phyloP scores from a whole-genome alignment of 2,329 filamentous ascomycete species.

The Rutstroemia sydowiana region DNA sequence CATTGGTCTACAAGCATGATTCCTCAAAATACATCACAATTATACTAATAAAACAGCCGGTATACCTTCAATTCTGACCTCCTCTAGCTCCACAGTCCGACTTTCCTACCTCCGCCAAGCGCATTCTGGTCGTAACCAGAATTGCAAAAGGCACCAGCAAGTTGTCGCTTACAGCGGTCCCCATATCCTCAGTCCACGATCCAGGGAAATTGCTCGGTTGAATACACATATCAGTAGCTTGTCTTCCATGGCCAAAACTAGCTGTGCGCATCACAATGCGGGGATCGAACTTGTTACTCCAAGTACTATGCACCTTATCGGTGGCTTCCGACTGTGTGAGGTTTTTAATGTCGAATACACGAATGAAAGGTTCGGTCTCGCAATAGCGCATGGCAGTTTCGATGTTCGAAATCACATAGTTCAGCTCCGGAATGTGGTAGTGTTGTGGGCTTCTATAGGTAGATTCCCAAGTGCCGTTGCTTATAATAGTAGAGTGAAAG shows the following conservation, averaged over 20 bases:
- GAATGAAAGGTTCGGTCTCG: conserved; percentile 8
- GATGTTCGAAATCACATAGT: neutral
- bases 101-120: neutral
- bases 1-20: no score
- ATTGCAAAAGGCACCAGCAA: neutral
- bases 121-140: neutral
- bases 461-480: neutral
- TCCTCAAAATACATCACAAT: no score
- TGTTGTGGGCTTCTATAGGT: neutral
- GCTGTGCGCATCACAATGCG: conserved; percentile 6
- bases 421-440: neutral
- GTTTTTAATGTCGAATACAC: neutral
- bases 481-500: neutral
- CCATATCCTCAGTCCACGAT: neutral
- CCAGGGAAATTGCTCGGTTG: neutral
- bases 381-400: neutral
- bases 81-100: neutral
- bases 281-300: neutral
- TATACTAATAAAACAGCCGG: no score
- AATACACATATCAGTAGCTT: conserved; percentile 7
- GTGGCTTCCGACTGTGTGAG: neutral
- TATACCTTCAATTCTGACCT: no score
- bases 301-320: neutral
- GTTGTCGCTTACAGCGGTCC: neutral
- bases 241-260: conserved; percentile 6